A percentile compares a stretch with the other conserved stretches of the same genome.
phyloP scores from a whole-genome alignment of 495 filamentous ascomycete species.

The Tetracladium setigerum region DNA sequence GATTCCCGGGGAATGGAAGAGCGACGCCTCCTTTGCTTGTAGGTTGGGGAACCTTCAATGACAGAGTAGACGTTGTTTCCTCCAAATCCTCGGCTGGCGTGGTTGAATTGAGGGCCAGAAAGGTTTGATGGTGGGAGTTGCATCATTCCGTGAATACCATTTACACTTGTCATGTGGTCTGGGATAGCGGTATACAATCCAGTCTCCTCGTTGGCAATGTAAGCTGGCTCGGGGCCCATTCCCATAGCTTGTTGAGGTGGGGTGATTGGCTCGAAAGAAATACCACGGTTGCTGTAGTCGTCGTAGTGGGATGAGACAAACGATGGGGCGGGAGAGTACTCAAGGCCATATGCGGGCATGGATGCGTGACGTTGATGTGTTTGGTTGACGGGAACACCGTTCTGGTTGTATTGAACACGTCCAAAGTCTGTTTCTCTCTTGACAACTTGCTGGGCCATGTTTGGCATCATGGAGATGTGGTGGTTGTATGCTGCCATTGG shows the following conservation, averaged over 20 bases:
- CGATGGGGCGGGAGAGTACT: conserved; percentile 95
- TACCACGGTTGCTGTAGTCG: conserved; percentile 92
- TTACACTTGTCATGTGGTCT: conserved; percentile 53
- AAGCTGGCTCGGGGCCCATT: conserved; percentile 80
- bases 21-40: conserved; percentile 91
- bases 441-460: conserved; percentile 58
- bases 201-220: conserved; percentile 95
- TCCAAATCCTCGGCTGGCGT: conserved; percentile 53
- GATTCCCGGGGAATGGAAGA: conserved; percentile 81
- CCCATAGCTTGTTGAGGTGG: conserved; percentile 82
- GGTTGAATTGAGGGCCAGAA: conserved; percentile 63
- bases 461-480: conserved; percentile 53
- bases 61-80: conserved; percentile 84
- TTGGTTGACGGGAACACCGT: conserved; percentile 75
- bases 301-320: conserved; percentile 96
- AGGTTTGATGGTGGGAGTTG: conserved; percentile 84
- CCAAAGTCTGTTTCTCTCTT: conserved; percentile 78
- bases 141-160: conserved; percentile 74
- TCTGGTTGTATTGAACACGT: conserved; percentile 79
- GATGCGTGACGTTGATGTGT: conserved; percentile 87
- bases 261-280: conserved; percentile 94
- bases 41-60: conserved; percentile 95
- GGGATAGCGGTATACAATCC: conserved; percentile 92
- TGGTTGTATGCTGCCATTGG: conserved; percentile 64
- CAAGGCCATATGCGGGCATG: conserved; percentile 88